Percentiles rank a stretch among this genome's conserved stretches.
These are phyloP conservation scores for Kodamaea neixiangensis DNA, from an alignment of 805 yeast species.

Conservation along the genomic window DNA sequence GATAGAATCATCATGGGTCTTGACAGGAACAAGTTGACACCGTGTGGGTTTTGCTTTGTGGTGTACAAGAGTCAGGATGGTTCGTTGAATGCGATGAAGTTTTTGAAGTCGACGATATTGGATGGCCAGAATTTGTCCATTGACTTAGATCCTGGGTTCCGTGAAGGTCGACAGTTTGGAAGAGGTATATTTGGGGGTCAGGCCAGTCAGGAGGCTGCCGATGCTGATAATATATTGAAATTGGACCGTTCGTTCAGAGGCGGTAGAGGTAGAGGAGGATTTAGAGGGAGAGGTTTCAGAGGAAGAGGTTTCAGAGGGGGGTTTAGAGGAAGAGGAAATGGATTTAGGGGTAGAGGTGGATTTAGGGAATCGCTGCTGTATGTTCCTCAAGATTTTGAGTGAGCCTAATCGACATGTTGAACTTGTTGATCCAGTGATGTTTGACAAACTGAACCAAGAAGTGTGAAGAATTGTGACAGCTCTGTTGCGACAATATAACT, in stretches of 20 bases:
- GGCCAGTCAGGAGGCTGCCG: slow-evolving; percentile 63
- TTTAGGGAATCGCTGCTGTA: slow-evolving; percentile 4
- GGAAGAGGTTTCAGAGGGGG: slow-evolving; percentile 34
- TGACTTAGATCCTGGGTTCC: slow-evolving; percentile 94
- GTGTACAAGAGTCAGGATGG: slow-evolving; percentile 68
- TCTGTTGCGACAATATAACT: too few relatives aligned
- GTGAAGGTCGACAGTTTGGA: slow-evolving; percentile 94
- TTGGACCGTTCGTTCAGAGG: slow-evolving; percentile 14
- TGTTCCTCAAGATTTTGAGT: slow-evolving; percentile 7
- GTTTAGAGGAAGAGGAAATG: slow-evolving; percentile 28
- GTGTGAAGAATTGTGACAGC: too few relatives aligned
- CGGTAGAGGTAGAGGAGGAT: slow-evolving; percentile 24
- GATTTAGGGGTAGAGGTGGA: slow-evolving; percentile 23
- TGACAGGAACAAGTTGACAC: slow-evolving; percentile 86
- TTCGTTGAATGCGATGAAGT: slow-evolving; percentile 81
- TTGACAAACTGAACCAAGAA: too few relatives aligned
- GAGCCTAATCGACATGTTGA: too few relatives aligned
- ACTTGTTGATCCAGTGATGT: too few relatives aligned
- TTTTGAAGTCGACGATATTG: slow-evolving; percentile 74
- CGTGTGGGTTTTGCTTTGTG: slow-evolving; percentile 96
- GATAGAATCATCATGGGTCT: slow-evolving; percentile 90
- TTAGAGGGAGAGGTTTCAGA: slow-evolving; percentile 50
- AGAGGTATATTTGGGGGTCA: slow-evolving; percentile 94
- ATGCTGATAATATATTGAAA: slow-evolving; percentile 10
- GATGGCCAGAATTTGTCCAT: slow-evolving; percentile 82